Evolutionary conservation across 768 basidiomycete species (phyloP).

Genomic region (Trametes villosa): DNA sequence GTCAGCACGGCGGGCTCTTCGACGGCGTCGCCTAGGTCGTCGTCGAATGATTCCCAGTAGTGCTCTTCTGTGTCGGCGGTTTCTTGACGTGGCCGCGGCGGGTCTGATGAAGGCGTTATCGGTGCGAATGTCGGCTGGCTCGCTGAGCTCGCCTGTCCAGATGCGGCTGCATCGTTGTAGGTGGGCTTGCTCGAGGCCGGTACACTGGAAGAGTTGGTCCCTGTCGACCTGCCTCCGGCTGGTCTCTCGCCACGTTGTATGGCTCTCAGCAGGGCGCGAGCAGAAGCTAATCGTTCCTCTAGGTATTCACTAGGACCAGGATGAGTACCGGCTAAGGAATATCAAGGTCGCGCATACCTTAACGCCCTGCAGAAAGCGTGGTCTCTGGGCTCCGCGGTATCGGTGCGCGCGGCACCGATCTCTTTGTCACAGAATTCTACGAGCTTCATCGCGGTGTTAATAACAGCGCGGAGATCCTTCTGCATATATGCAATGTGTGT

Average conservation of each 20-base stretch:
- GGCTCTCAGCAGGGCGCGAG: slow-evolving; percentile 3
- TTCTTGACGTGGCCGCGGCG: neutral
- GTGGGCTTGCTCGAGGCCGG: too few relatives aligned
- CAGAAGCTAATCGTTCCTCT: slow-evolving; percentile 9
- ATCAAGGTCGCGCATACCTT: neutral
- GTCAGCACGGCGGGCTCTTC: neutral
- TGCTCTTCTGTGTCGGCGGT: slow-evolving; percentile 6
- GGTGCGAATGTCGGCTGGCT: neutral
- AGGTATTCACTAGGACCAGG: slow-evolving; percentile 6
- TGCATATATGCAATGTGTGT: neutral
- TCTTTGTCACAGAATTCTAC: slow-evolving; percentile 13
- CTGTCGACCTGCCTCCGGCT: neutral
- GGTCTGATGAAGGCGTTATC: neutral
- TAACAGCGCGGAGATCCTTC: slow-evolving; percentile 9
- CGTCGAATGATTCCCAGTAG: slow-evolving; percentile 13
- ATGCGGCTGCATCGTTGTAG: too few relatives aligned
- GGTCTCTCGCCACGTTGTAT: slow-evolving; percentile 10
- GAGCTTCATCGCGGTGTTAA: neutral
- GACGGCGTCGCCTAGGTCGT: neutral
- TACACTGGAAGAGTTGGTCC: too few relatives aligned
- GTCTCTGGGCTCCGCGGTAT: slow-evolving; percentile 7
- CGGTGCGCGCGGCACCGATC: slow-evolving; percentile 18
- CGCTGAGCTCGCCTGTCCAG: neutral
- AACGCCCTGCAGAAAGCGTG: neutral
- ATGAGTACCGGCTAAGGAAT: neutral